phyloP scores from a whole-genome alignment of 2,329 filamentous ascomycete species.

The Arthrobotrys musiformis region DNA sequence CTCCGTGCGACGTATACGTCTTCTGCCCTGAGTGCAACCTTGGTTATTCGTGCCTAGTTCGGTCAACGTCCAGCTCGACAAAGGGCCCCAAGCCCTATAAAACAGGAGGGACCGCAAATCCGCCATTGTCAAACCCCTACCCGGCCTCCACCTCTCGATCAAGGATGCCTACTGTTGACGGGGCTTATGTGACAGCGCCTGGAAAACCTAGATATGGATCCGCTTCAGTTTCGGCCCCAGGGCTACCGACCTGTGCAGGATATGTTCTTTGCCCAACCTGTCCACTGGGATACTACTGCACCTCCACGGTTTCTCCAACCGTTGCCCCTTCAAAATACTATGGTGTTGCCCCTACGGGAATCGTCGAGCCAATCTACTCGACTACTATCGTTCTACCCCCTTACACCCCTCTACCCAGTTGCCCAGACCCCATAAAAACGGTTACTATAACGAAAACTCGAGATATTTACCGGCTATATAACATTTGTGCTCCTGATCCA shows the following conservation, averaged over 20 bases:
- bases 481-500: constrained; percentile 36
- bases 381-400: constrained; percentile 13
- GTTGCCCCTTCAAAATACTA: constrained; percentile 36
- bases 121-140: constrained; percentile 32
- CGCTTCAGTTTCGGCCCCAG: constrained; percentile 22
- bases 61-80: neutral
- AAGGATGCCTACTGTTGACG: constrained; percentile 18
- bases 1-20: constrained; percentile 40
- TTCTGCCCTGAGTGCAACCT: constrained; percentile 48
- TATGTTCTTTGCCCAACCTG: constrained; percentile 47
- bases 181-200: constrained; percentile 11
- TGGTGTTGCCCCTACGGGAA: constrained; percentile 41
- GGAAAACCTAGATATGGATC: neutral
- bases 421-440: neutral
- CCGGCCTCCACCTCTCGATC: neutral
- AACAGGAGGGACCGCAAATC: constrained; percentile 34
- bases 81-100: neutral
- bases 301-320: constrained; percentile 23
- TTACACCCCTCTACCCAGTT: neutral
- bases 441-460: constrained; percentile 39
- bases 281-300: constrained; percentile 40
- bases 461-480: constrained; percentile 35
- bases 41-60: constrained; percentile 39
- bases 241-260: constrained; percentile 36
- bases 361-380: constrained; percentile 34